Evolutionary conservation across 192 early-diverging fungal species (phyloP), one percentile per base, ranked within the genome.

Genomic region (Obelidium mucronatum): DNA sequence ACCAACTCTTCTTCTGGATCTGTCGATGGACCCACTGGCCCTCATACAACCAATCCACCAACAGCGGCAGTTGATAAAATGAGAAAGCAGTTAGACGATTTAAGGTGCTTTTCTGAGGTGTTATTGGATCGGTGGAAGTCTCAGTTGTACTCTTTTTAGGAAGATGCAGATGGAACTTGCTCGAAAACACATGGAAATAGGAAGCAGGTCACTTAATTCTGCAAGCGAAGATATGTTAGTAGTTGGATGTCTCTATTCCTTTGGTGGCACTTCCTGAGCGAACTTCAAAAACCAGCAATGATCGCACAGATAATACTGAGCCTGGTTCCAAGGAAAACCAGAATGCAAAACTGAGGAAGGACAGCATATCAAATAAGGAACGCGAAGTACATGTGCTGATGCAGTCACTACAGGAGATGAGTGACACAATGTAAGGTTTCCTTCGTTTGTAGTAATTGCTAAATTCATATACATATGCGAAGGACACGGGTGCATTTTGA

Each of bases 161-260:
- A 60, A 30, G 28, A 74, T n/a, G 56, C 72, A 74, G 34, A 51
- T 74, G 37, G 72, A 74, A 26, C 40, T 74, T 28, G 72, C 72
- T 17, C 35, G 30, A 22, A 60, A 63, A 56, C 72, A 74, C n/a
- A 17, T 74, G 15, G 58, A 74, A 58, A 63, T 74, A 1, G 72
- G 72, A 42, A 1, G 58, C 1, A 58, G 19, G 4, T 37, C 60
- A 0, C 48, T 74, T 56, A 33, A 15, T 33, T 40, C 62, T 13
- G 39, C 72, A 4, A 34, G 15, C 5, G 30, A 74, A n/a, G 72
- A 74, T 22, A 11, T 74, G 72, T 72, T 2, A 58, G 70, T 35
- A 36, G 34, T 28, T 15, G 36, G 39, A 65, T 40, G 63, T 33
- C 24, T 60, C 33, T 26, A 15, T 48, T n/a, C n/a, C n/a, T n/a